These are phyloP conservation scores for Xerocomellus chrysenteron DNA, from an alignment of 768 basidiomycete species.

Conservation along the genomic window DNA sequence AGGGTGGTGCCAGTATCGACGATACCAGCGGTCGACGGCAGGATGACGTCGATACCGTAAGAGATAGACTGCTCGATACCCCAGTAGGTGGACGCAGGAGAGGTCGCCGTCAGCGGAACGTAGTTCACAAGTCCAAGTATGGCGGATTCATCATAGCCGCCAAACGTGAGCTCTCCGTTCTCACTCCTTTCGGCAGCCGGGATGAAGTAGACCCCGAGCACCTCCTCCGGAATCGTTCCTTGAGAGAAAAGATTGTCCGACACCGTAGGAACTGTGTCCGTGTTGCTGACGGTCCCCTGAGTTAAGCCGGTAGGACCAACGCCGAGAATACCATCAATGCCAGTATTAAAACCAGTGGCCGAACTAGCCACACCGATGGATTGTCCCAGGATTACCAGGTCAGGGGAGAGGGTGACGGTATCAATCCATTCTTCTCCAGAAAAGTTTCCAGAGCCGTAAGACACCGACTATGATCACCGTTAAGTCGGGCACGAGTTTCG, in stretches of 20 bases:
- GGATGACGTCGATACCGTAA: conserved; percentile 25
- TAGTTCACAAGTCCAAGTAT: conserved; percentile 19
- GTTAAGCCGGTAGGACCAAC: conserved; percentile 36
- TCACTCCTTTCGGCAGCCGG: conserved; percentile 22
- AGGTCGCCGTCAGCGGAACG: conserved; percentile 22
- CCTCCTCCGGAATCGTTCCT: conserved; percentile 25
- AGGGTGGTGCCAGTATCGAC: conserved; percentile 35
- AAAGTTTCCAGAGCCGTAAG: background rate
- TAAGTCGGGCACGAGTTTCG: background rate
- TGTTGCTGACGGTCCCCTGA: conserved; percentile 16
- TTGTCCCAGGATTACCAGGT: conserved; percentile 22
- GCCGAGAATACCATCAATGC: conserved; percentile 38
- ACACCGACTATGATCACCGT: background rate
- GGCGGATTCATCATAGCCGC: conserved; percentile 19
- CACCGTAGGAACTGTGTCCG: conserved; percentile 31
- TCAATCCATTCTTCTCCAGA: conserved; percentile 19
- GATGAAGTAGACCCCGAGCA: conserved; percentile 36
- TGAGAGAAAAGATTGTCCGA: conserved; percentile 34
- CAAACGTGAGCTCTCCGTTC: conserved; percentile 30
- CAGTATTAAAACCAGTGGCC: too few relatives aligned
- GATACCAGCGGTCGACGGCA: conserved; percentile 30
- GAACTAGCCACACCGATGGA: conserved; percentile 19
- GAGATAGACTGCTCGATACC: conserved; percentile 32
- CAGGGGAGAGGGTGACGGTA: conserved; percentile 8
- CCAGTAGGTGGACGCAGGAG: conserved; percentile 28